A percentile compares a stretch with the other conserved stretches of the same genome.
Evolutionary conservation across 176 grass and related monocot genomes (phyloP).

Genomic region (Chloris gayana): DNA sequence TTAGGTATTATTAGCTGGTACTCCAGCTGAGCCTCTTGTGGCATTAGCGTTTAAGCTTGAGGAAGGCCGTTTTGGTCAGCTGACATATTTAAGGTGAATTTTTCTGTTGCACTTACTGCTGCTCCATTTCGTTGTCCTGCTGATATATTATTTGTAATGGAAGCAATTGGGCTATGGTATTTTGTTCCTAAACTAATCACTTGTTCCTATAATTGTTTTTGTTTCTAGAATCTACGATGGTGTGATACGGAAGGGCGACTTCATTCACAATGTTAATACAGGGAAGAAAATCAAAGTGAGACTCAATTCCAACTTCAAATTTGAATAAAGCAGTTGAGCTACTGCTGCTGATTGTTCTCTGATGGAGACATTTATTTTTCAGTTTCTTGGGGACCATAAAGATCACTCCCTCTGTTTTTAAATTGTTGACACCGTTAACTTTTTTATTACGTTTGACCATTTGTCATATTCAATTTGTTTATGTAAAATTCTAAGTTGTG

Average conservation of each 20-base stretch:
- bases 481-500: no score
- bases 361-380: not conserved
- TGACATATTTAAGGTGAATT: conserved; percentile 90
- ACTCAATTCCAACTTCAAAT: conserved; percentile 19
- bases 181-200: conserved; percentile 31
- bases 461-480: no score
- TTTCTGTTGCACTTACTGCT: conserved; percentile 12
- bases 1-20: conserved; percentile 80
- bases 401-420: no score
- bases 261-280: conserved; percentile 95
- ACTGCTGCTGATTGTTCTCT: not conserved
- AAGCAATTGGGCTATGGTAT: not conserved
- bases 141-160: conserved; percentile 24
- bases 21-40: conserved; percentile 75
- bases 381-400: not conserved
- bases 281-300: conserved; percentile 98
- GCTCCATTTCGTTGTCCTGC: not conserved
- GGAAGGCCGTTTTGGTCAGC: conserved; percentile 98
- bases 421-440: no score
- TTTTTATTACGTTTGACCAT: no score
- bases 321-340: conserved; percentile 16
- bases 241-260: conserved; percentile 89
- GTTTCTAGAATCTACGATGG: conserved; percentile 91
- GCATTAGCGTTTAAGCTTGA: conserved; percentile 96
- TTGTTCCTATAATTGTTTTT: conserved; percentile 31